phyloP scores from a whole-genome alignment of 1,284 basidiomycete genomes.

The Austropuccinia psidii region DNA sequence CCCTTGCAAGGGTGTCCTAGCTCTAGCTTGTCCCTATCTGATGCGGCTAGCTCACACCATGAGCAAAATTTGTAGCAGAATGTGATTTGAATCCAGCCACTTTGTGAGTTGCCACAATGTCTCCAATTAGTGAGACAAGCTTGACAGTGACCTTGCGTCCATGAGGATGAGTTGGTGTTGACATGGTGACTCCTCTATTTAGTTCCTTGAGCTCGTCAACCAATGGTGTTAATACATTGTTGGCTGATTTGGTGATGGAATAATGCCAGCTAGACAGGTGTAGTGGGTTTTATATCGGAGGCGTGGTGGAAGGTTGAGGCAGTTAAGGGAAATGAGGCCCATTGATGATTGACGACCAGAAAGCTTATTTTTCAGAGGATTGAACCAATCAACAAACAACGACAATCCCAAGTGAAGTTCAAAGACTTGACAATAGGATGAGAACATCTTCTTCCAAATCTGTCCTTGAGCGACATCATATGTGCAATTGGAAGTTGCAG shows the following conservation, averaged over 20 bases:
- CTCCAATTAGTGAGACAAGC: not conserved
- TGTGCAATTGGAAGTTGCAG: no score
- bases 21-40: no score
- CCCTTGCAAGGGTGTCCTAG: no score
- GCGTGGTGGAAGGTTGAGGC: not conserved
- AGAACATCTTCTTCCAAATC: no score
- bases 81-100: slow-evolving; percentile 17
- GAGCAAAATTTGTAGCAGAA: not conserved
- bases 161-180: not conserved
- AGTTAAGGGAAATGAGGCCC: not conserved
- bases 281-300: not conserved
- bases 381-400: slow-evolving; percentile 12
- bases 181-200: not conserved
- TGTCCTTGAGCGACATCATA: no score
- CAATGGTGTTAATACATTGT: not conserved
- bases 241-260: not conserved
- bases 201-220: not conserved
- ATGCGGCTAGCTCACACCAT: no score
- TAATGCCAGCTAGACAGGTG: not conserved
- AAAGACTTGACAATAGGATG: no score
- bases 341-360: not conserved
- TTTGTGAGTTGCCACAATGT: slow-evolving; percentile 24
- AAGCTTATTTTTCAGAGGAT: not conserved
- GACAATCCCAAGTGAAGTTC: no score
- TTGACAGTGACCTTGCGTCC: not conserved